Base-by-base conservation (phyloP, 805 yeast genomes). In the Candida succiphila region DNA sequence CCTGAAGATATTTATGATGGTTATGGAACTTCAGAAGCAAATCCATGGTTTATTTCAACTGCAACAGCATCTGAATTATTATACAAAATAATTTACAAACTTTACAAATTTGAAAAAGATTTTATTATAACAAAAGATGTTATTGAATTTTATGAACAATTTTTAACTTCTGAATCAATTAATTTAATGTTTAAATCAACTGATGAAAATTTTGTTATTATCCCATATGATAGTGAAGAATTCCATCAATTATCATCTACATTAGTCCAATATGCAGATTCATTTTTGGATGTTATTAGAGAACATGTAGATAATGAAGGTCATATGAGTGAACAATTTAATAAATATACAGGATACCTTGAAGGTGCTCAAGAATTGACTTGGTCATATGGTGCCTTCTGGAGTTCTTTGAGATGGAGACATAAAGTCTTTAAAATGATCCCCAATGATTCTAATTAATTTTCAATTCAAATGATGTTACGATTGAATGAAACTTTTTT, bases 1-100 rank as follows among this genome's bases (percentile, higher is more conserved):
- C 95, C 96, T 1, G 97, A 88, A 49, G 97, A 88, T 56, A 53
- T 79, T 8, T 88, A 88, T 54, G 79, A 88, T 52, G 95, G 95
- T 0, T 59, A 63, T 38, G 76, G 75, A 0, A 61, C 69, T 0
- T 65, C 78, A 22, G 85, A 78, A 45, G 96, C 96, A 3, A 87
- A 88, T 48, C 96, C 97, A 5, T 88, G 96, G 97, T 86, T 87
- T 50, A 69, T 88, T 37, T 61, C 83, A 3, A 82, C 89, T 1
- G 72, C 81, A 1, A 63, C 81, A 4, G 85, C 84, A 2, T 61
- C 84, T 5, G 84, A 79, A 49, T 43, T 78, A 14, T 49, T 80
- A 28, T 79, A 69, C 54, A 73, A 70, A 46, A 50, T 72, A 37
- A 61, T 80, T 19, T 59, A 59, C 50, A 68, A 68, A 40, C 52